Evolutionary conservation across 1,284 basidiomycete species (phyloP).

Genomic region (Cerrena zonata): DNA sequence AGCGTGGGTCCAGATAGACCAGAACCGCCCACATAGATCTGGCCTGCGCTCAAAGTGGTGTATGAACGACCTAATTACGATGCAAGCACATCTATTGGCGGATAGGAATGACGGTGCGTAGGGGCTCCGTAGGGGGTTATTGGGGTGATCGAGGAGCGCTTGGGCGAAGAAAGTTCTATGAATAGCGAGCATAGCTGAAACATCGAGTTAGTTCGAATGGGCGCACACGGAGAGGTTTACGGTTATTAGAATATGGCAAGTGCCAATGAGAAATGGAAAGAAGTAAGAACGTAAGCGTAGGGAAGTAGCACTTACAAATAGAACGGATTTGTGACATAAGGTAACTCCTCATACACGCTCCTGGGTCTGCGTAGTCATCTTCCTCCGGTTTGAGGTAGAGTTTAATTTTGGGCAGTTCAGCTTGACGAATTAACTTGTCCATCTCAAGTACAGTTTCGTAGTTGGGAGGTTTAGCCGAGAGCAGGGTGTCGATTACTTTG

Average conservation of each 20-base stretch:
- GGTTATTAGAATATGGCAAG: too few species aligned
- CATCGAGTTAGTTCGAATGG: not conserved
- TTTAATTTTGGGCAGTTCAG: constrained; percentile 23
- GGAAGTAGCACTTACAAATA: constrained; percentile 18
- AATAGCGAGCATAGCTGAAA: constrained; percentile 29
- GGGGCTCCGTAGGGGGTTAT: constrained; percentile 33
- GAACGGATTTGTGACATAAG: constrained; percentile 29
- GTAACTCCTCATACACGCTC: constrained; percentile 26
- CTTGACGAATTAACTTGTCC: constrained; percentile 27
- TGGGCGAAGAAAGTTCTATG: constrained; percentile 38
- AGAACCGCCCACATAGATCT: constrained; percentile 30
- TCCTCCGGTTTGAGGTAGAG: constrained; percentile 26
- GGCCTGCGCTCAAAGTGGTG: constrained; percentile 24
- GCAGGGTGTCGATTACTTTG: constrained; percentile 22
- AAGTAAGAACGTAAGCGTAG: not conserved
- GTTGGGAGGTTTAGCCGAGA: constrained; percentile 24
- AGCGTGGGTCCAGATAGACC: constrained; percentile 35
- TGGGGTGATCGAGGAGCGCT: constrained; percentile 34
- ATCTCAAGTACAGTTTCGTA: constrained; percentile 27
- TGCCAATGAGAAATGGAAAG: not conserved
- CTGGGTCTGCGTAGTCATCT: constrained; percentile 25
- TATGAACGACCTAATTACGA: constrained; percentile 31
- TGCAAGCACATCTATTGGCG: constrained; percentile 33
- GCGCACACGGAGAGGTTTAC: not conserved
- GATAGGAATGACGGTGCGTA: constrained; percentile 38